Evolutionary conservation across 1,284 basidiomycete species (phyloP), one percentile per base, ranked within the genome.

Genomic region (Exobasidium cylindrosporum): DNA sequence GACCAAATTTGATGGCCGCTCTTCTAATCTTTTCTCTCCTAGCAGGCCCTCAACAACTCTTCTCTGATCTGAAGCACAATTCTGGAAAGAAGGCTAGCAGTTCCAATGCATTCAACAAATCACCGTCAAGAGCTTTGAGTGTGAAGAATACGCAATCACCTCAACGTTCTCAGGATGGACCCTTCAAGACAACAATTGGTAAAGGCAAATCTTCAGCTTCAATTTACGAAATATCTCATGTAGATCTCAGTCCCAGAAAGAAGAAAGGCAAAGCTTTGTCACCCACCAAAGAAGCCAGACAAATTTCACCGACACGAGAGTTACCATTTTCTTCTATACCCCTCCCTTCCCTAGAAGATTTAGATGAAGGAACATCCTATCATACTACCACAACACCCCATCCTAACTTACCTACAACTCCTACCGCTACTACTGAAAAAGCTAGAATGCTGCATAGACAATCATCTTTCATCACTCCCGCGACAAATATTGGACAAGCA

Each of bases 101-200:
- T 28, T 50, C 47, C n/a, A 4, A 13, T 7, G n/a, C 47, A 4
- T 24, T 28, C 4, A 50, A 13, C 21, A 50, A 50, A 17, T 50
- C 47, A 10, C 23, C 47, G 14, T 35, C 32, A 14, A 21, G 53
- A 6, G 53, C 53, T 26, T 35, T 55, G 13, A 29, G 53, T 40
- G 53, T 26, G 32, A 55, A 55, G 30, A 55, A 21, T 14, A 55
- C n/a, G 26, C n/a, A 23, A 44, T 55, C 53, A 23, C 53, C 53
- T 4, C 31, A 44, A 40, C 2, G 53, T 31, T 55, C 53, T 23
- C 21, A 28, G 14, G 40, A 50, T 21, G 47, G 26, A 7, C 35
- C 35, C 10, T 10, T 40, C 35, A 40, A 40, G 17, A 7, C 35
- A 17, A 40, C 35, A 50, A 5, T 24, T 50, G 47, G 26, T 26